These are phyloP conservation scores for Podospora comata DNA, from an alignment of 495 filamentous ascomycete genomes.

Conservation along the genomic window DNA sequence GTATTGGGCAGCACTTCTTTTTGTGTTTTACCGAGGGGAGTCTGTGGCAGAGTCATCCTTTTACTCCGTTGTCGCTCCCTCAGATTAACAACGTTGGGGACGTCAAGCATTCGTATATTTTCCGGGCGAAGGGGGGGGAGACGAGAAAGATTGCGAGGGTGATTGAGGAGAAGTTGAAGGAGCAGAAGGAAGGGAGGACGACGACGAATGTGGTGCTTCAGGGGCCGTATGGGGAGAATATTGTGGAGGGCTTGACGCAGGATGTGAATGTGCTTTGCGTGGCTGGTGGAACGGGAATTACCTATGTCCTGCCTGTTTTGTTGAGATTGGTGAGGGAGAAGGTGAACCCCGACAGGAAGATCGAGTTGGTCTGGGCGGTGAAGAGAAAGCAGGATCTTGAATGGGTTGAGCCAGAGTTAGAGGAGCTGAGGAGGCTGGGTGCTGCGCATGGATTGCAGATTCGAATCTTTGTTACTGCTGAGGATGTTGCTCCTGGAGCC, in stretches of 20 bases:
- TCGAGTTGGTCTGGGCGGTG: conserved; percentile 63
- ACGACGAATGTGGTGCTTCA: conserved; percentile 51
- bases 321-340: conserved; percentile 41
- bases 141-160: conserved; percentile 44
- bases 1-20: conserved; percentile 64
- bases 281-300: conserved; percentile 63
- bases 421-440: conserved; percentile 40
- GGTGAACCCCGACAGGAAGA: conserved; percentile 30
- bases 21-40: conserved; percentile 57
- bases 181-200: neutral
- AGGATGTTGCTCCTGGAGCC: conserved; percentile 27
- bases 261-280: conserved; percentile 57
- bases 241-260: conserved; percentile 38
- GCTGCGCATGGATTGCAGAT: conserved; percentile 44
- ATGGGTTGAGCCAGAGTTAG: conserved; percentile 58
- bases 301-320: conserved; percentile 58
- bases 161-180: conserved; percentile 19
- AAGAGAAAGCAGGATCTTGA: conserved; percentile 50
- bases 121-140: conserved; percentile 58
- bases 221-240: conserved; percentile 57
- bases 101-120: conserved; percentile 58
- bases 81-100: conserved; percentile 24
- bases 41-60: conserved; percentile 67
- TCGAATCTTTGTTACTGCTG: conserved; percentile 56
- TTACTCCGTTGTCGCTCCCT: conserved; percentile 57